phyloP scores from a whole-genome alignment of 345 rosid species.

The Eutrema yunnanense region DNA sequence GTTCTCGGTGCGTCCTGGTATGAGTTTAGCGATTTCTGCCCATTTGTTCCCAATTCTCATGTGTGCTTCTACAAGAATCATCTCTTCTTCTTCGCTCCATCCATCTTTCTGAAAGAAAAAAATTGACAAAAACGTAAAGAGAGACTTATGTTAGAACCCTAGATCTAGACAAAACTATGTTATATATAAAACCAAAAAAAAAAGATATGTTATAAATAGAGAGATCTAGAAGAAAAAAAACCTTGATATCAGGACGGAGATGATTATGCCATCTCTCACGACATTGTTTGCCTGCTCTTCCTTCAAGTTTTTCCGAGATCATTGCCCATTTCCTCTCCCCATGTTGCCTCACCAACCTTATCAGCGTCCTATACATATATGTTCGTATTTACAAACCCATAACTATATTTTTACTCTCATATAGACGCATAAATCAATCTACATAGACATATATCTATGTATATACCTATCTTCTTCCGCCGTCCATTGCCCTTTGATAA shows the following conservation, averaged over 20 bases:
- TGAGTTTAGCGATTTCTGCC: constrained; percentile 90
- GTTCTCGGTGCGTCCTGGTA: constrained; percentile 87
- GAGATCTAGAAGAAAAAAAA: constrained; percentile 19
- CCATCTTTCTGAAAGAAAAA: constrained; percentile 59
- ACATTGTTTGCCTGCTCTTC: constrained; percentile 95
- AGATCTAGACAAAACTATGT: not conserved
- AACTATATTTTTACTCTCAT: not conserved
- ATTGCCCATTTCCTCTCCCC: constrained; percentile 90
- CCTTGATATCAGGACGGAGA: constrained; percentile 92
- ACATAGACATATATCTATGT: not conserved
- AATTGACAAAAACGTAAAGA: not conserved
- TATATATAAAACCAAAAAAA: not conserved
- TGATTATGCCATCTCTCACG: constrained; percentile 99
- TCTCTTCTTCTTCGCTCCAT: constrained; percentile 94
- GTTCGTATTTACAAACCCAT: not conserved
- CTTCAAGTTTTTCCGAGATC: constrained; percentile 67
- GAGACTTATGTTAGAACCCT: not conserved
- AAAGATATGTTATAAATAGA: not conserved
- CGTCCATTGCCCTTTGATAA: constrained; percentile 98
- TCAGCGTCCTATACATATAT: constrained; percentile 47
- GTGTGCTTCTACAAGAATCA: constrained; percentile 63
- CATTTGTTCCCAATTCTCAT: constrained; percentile 72
- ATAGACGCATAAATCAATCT: not conserved
- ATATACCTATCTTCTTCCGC: constrained; percentile 82
- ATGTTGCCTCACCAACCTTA: constrained; percentile 71